Evolutionary conservation across 208 protist genomes (phyloP), one percentile per base, ranked within the genome.

Genomic region (Acanthamoeba lenticulata): DNA sequence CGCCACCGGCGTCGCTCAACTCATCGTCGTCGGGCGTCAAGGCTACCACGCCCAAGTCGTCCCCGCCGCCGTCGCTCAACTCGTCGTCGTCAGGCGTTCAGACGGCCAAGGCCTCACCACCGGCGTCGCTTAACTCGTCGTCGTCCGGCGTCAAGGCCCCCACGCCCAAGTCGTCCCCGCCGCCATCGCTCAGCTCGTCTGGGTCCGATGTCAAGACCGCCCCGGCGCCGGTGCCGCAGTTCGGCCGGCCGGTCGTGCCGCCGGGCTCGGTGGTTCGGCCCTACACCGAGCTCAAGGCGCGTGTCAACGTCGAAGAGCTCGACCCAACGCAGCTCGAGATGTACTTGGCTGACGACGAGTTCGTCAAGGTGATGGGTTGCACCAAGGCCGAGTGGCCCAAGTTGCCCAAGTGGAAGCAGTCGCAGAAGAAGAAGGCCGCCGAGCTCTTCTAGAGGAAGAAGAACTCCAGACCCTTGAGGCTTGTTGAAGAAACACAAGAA

Each of bases 381-480:
- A 85, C 85, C 9, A 38, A 55, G 34, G 85, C n/a, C 34, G 94
- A 95, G 34, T 95, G 45, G 36, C 29, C 49, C 85, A 93, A 79
- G 44, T 36, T 95, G 55, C 94, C 94, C 52, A 94, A 94, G 60
- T 95, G 94, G 94, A 92, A 92, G 85, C 94, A 89, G 44, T 94
- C 91, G 13, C 17, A n/a, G 24, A 44, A 55, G 45, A 95, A 95
- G 83, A 95, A 95, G 65, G 47, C 40, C 36, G 94, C 60, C 44
- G 47, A 77, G 19, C 83, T 95, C 47, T 93, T 94, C 57, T 95
- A 65, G n/a, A n/a, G n/a, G n/a, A n/a, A n/a, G n/a, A n/a, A n/a
- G n/a, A n/a, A n/a, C n/a, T n/a, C n/a, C n/a, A n/a, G n/a, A n/a
- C n/a, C n/a, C n/a, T n/a, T n/a, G n/a, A n/a, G n/a, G n/a, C n/a